A percentile compares a stretch with the other conserved stretches of the same genome.
Conservation (phyloP, 345 rosid genomes). For the Hibiscus syriacus region DNA sequence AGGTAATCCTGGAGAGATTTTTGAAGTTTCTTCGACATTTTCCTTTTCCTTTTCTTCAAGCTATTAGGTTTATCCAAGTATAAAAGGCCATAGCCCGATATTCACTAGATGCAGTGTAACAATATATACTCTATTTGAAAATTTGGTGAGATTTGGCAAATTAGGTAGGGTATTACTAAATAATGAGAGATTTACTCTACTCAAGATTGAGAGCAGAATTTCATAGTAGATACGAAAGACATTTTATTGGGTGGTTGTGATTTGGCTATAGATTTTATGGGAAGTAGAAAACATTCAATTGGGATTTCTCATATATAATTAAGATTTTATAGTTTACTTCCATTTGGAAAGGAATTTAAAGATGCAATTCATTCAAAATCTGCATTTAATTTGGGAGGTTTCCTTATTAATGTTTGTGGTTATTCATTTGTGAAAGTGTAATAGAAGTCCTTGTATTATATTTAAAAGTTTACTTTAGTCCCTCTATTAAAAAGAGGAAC, state of each 20-base stretch:
- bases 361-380: no score
- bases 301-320: neutral
- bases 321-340: neutral
- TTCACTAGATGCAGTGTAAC: neutral
- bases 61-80: no score
- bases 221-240: neutral
- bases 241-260: neutral
- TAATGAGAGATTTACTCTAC: neutral
- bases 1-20: no score
- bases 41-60: slow-evolving; percentile 1
- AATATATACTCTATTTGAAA: neutral
- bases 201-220: neutral
- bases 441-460: no score
- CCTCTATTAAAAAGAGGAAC: no score
- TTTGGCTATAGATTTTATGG: neutral
- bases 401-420: no score
- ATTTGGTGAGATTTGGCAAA: neutral
- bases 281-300: neutral
- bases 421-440: no score
- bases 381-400: no score
- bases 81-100: no score
- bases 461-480: no score
- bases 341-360: no score
- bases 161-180: neutral
- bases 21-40: slow-evolving; percentile 64